Conservation (phyloP, 176 grass and related monocot species). For the Oryza brachyantha region DNA sequence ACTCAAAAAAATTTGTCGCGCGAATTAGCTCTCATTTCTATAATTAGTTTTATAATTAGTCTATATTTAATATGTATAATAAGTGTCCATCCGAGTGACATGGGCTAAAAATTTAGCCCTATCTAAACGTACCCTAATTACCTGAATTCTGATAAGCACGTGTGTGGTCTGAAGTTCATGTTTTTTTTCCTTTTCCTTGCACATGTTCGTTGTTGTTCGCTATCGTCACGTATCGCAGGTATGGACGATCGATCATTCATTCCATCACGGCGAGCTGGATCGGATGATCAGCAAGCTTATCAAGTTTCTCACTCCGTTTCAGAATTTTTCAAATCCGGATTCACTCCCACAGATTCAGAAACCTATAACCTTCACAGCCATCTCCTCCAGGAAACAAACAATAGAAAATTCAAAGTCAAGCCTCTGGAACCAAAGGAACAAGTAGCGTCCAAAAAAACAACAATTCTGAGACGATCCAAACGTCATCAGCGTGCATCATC, state of each 20-base stretch:
- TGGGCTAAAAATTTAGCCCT: too few species aligned
- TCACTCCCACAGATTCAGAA: constrained; percentile 12
- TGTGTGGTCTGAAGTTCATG: not conserved
- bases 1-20: too few species aligned
- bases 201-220: not conserved
- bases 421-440: not conserved
- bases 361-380: not conserved
- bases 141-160: too few species aligned
- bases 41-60: too few species aligned
- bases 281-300: not conserved
- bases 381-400: not conserved
- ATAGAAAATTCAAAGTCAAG: not conserved
- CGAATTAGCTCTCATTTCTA: too few species aligned
- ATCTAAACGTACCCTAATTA: too few species aligned
- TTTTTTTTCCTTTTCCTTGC: not conserved
- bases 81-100: too few species aligned
- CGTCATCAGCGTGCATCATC: not conserved
- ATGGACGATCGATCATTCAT: not conserved
- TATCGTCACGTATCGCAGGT: not conserved
- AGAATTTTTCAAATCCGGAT: constrained; percentile 8
- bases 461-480: not conserved
- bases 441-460: not conserved
- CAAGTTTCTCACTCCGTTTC: not conserved
- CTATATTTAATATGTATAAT: too few species aligned
- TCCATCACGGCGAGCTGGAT: not conserved